Conservation (phyloP, 768 basidiomycete genomes). For the Heimioporus sp. region DNA sequence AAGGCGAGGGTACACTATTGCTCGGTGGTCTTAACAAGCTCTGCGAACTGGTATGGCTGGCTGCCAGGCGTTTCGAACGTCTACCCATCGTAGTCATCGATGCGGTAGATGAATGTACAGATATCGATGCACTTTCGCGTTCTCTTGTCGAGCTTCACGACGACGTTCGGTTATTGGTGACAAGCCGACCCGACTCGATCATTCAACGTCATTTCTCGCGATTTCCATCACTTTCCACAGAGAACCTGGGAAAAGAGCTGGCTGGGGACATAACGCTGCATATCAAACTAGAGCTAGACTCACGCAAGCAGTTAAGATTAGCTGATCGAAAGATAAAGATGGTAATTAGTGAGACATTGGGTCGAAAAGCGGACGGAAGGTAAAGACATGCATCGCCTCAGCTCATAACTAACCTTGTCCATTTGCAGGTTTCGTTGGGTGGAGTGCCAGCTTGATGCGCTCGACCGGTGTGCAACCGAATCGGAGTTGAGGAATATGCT, state of each 20-base stretch:
- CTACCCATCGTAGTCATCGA: not conserved
- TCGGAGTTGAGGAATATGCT: not conserved
- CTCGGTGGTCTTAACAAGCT: not conserved
- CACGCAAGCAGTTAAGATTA: not conserved
- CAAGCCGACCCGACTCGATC: not conserved
- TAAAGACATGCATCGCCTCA: not conserved
- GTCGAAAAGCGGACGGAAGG: not conserved
- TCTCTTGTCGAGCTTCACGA: not conserved
- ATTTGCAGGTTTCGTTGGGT: not conserved
- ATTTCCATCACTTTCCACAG: not conserved
- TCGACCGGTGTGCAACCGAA: not conserved
- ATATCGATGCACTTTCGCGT: not conserved
- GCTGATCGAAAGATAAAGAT: not conserved
- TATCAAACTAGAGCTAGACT: not conserved
- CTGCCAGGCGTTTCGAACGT: not conserved
- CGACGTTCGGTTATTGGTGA: not conserved
- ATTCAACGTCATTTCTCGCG: not conserved
- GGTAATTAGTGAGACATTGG: not conserved
- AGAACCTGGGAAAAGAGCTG: not conserved
- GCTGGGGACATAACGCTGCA: not conserved
- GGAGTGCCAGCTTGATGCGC: not conserved
- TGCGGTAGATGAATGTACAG: constrained; percentile 3
- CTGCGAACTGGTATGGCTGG: not conserved
- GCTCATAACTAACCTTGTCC: not conserved
- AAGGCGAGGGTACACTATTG: not conserved